Evolutionary conservation across 2,329 filamentous ascomycete genomes (phyloP), one percentile per base, ranked within the genome.

Genomic region (Berkeleyomyces rouxiae): DNA sequence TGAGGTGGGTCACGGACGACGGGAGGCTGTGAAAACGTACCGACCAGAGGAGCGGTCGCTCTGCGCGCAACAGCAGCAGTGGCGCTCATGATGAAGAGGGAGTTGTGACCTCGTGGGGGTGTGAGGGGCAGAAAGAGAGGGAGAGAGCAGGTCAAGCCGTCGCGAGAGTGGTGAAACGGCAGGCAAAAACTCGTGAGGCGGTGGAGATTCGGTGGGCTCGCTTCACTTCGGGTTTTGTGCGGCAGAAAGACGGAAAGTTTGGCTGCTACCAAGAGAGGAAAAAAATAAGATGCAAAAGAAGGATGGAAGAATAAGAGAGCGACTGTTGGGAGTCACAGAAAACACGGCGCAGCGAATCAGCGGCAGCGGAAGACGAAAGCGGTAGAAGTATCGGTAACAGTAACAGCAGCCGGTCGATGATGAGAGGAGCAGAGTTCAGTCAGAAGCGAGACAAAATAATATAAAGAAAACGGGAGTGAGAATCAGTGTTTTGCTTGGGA

Each of bases 21-120:
- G 39, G 13, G 13, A 36, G 9, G 9, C 6, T 10, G 7, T 36
- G 36, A 42, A 58, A 40, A 62, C 64, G 55, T 65, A 65, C 64
- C 46, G 39, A 59, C 39, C 16, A 65, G 13, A 47, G 64, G 64
- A 58, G 61, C 61, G 46, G 53, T 51, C 43, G 58, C 59, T 37
- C 64, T 61, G 43, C 61, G 64, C 58, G 61, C 61, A 57, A 63
- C 64, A 40, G 61, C 46, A 55, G 55, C 59, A 23, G 61, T 61
- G 23, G 61, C 49, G 57, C 64, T 65, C 64, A 65, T 65, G 61
- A 43, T 62, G 44, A 61, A 39, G 55, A 43, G 37, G 33, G 42
- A 31, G 46, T 51, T 59, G 37, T 47, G 42, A 36, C 42, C 40
- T 7, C 36, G 23, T 37, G 11, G 40, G 36, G n/a, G n/a, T 40